Conservation (phyloP, 208 protist genomes). For the Leishmania arabica region DNA sequence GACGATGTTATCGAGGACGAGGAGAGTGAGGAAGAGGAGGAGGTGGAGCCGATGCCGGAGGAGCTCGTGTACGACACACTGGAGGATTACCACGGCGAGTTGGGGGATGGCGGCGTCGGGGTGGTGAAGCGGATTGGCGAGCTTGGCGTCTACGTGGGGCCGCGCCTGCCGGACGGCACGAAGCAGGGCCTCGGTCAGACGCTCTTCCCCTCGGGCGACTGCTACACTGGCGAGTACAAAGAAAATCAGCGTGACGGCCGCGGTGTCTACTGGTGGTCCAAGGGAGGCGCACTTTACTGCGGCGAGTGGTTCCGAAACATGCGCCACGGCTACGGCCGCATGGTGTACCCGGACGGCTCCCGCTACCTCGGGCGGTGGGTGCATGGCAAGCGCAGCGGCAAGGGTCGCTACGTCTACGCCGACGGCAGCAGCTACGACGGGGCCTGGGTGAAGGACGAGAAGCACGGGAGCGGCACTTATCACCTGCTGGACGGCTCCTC, state of each 20-base stretch:
- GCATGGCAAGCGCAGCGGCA: slow-evolving; percentile 66
- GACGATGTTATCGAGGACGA: slow-evolving; percentile 40
- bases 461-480: slow-evolving; percentile 78
- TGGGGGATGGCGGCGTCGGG: slow-evolving; percentile 66
- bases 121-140: slow-evolving; percentile 89
- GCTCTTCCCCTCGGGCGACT: slow-evolving; percentile 87
- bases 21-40: slow-evolving; percentile 77
- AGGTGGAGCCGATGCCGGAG: slow-evolving; percentile 75
- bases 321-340: slow-evolving; percentile 83
- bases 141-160: slow-evolving; percentile 86
- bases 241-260: slow-evolving; percentile 78
- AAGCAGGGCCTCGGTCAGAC: slow-evolving; percentile 88
- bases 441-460: slow-evolving; percentile 69
- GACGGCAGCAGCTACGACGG: slow-evolving; percentile 90
- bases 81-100: slow-evolving; percentile 87
- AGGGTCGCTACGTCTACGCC: slow-evolving; percentile 81
- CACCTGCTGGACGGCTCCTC: slow-evolving; percentile 71
- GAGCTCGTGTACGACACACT: slow-evolving; percentile 85
- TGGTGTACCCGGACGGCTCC: slow-evolving; percentile 86
- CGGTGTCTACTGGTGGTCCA: slow-evolving; percentile 83
- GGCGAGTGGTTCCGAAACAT: slow-evolving; percentile 70
- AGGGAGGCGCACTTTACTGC: slow-evolving; percentile 60
- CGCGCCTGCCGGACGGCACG: slow-evolving; percentile 69
- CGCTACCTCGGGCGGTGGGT: slow-evolving; percentile 81
- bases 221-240: slow-evolving; percentile 83